Conservation (phyloP, 2,329 filamentous ascomycete species). For the Pseudogymnoascus sp. region DNA sequence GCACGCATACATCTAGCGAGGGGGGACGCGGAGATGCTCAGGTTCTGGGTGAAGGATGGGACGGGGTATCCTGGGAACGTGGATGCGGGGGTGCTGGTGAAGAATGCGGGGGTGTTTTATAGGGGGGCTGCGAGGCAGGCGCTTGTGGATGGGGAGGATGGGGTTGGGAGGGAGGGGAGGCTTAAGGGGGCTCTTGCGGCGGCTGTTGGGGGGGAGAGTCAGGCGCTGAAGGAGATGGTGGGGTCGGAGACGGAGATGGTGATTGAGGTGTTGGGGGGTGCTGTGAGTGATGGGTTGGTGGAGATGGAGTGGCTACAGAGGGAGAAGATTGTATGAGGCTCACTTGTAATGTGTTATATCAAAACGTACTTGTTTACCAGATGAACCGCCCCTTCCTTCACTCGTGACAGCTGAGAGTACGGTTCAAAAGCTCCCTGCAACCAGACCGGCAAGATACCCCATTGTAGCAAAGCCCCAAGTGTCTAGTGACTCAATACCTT, state of each 20-base stretch:
- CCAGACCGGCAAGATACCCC: not conserved
- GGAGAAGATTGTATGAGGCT: not conserved
- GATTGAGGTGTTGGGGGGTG: constrained; percentile 37
- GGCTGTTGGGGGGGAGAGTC: constrained; percentile 34
- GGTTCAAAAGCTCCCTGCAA: not conserved
- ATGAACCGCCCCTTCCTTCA: not conserved
- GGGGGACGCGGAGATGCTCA: constrained; percentile 46
- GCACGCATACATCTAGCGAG: constrained; percentile 44
- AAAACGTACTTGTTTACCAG: not conserved
- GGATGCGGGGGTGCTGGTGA: constrained; percentile 38
- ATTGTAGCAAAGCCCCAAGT: not conserved
- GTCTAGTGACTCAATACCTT: not conserved
- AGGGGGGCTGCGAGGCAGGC: constrained; percentile 35
- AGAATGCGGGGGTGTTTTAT: constrained; percentile 50
- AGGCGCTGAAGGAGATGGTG: constrained; percentile 31
- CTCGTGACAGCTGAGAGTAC: not conserved
- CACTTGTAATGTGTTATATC: not conserved
- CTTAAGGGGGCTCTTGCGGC: constrained; percentile 40
- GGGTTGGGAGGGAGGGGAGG: constrained; percentile 33
- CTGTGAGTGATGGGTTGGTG: constrained; percentile 44
- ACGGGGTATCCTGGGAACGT: constrained; percentile 35
- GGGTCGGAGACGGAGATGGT: constrained; percentile 30
- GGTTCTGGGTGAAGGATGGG: constrained; percentile 40
- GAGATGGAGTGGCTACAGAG: constrained; percentile 13
- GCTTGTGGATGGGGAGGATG: constrained; percentile 31